phyloP scores from a whole-genome alignment of 1,284 basidiomycete species.

The Apiotrichum siamense region DNA sequence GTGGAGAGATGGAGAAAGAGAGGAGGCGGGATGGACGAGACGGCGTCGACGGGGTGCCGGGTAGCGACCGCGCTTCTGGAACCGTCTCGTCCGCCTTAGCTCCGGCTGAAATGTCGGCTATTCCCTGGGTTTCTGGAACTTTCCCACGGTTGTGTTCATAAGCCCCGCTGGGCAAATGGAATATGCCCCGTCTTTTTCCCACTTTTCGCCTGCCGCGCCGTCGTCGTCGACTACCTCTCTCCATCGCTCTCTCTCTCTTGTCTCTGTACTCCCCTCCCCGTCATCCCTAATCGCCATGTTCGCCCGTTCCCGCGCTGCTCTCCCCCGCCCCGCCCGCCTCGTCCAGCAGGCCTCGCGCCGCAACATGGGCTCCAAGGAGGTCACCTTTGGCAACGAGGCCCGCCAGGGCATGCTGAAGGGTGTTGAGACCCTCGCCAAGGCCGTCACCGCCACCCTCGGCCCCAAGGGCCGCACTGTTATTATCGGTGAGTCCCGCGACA shows the following conservation, averaged over 20 bases:
- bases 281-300: conserved; percentile 18
- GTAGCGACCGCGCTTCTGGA: not conserved
- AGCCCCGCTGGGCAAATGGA: no score
- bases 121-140: conserved; percentile 7
- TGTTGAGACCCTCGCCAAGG: conserved; percentile 92
- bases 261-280: not conserved
- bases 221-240: no score
- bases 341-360: conserved; percentile 50
- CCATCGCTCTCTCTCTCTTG: conserved; percentile 2
- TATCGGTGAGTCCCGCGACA: conserved; percentile 67
- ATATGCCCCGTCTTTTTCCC: not conserved
- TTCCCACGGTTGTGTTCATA: conserved; percentile 10
- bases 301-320: conserved; percentile 38
- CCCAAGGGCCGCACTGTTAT: conserved; percentile 98
- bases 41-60: no score
- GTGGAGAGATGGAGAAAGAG: not conserved
- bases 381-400: conserved; percentile 94
- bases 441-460: conserved; percentile 89
- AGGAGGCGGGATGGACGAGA: not conserved
- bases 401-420: conserved; percentile 89
- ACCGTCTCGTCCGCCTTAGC: not conserved
- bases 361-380: conserved; percentile 78
- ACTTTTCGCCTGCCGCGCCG: conserved; percentile 10
- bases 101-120: not conserved
- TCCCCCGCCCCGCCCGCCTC: conserved; percentile 50